phyloP scores from a whole-genome alignment of 305 asterid genomes.

The Stenogyne calaminthoides region DNA sequence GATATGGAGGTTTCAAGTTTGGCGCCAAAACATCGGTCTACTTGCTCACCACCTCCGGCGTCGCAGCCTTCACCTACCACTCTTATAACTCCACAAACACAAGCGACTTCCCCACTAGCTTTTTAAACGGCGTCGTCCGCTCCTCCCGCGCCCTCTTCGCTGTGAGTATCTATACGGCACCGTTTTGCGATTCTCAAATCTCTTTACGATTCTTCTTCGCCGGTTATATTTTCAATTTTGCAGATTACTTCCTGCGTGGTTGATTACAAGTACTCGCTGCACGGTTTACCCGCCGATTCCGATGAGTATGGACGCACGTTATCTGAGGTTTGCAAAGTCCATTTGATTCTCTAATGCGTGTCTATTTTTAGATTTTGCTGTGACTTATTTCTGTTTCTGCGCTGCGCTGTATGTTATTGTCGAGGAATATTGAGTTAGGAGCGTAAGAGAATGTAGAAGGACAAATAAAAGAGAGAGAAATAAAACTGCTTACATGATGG shows the following conservation, averaged over 20 bases:
- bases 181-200: not conserved
- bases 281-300: slow-evolving; percentile 45
- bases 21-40: slow-evolving; percentile 51
- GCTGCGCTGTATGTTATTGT: not conserved
- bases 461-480: too few relatives aligned
- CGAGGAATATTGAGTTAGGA: not conserved
- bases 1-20: slow-evolving; percentile 33
- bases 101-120: slow-evolving; percentile 38
- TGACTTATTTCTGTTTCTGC: slow-evolving; percentile 12
- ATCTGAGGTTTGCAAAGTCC: slow-evolving; percentile 53
- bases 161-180: slow-evolving; percentile 32
- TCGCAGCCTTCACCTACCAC: slow-evolving; percentile 47
- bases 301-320: slow-evolving; percentile 51
- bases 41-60: slow-evolving; percentile 54
- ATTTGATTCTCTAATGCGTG: not conserved
- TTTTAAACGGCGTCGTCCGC: slow-evolving; percentile 68
- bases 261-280: slow-evolving; percentile 76
- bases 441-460: not conserved
- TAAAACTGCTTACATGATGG: not conserved
- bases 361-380: slow-evolving; percentile 21
- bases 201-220: not conserved
- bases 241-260: slow-evolving; percentile 63
- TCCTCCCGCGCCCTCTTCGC: slow-evolving; percentile 74
- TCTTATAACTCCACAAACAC: slow-evolving; percentile 30
- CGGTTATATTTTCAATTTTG: slow-evolving; percentile 3